Percentiles rank a stretch among this genome's conserved stretches.
phyloP scores from a whole-genome alignment of 2,329 filamentous ascomycete species.

The Sporothrix pallida region DNA sequence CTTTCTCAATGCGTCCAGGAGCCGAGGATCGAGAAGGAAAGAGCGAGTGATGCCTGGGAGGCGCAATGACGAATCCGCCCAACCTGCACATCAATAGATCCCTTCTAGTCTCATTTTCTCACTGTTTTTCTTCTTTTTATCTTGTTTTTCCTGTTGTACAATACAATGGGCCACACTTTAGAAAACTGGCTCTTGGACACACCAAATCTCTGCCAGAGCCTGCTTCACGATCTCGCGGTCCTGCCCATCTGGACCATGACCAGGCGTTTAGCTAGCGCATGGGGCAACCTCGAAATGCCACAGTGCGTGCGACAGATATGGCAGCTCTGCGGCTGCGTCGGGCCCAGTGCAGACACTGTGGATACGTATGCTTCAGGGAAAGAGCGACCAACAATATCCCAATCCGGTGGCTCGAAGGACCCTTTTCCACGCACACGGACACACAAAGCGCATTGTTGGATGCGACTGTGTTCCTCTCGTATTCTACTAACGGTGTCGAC shows the following conservation, averaged over 20 bases:
- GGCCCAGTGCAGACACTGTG: not conserved
- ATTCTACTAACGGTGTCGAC: too few species aligned
- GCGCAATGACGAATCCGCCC: slow-evolving; percentile 3
- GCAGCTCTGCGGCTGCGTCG: not conserved
- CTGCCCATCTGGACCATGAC: not conserved
- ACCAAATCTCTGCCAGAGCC: not conserved
- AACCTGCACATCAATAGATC: not conserved
- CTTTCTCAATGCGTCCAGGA: too few species aligned
- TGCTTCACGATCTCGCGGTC: not conserved
- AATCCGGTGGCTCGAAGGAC: not conserved
- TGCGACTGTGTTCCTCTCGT: not conserved
- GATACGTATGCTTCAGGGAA: slow-evolving; percentile 17
- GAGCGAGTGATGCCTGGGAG: slow-evolving; percentile 3
- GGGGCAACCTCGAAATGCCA: not conserved
- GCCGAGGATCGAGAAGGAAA: not conserved
- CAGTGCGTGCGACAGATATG: slow-evolving; percentile 16
- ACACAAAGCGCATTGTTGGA: not conserved
- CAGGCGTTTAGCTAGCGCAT: slow-evolving; percentile 2
- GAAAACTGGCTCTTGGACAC: too few species aligned
- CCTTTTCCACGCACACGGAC: not conserved
- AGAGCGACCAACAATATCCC: not conserved
- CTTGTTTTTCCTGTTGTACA: not conserved
- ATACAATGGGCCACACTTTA: not conserved
- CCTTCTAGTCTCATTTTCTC: not conserved
- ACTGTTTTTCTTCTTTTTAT: not conserved